Evolutionary conservation across 228 moss, liverwort and hornwort species (phyloP).

Genomic region (Sphagnum fallax): DNA sequence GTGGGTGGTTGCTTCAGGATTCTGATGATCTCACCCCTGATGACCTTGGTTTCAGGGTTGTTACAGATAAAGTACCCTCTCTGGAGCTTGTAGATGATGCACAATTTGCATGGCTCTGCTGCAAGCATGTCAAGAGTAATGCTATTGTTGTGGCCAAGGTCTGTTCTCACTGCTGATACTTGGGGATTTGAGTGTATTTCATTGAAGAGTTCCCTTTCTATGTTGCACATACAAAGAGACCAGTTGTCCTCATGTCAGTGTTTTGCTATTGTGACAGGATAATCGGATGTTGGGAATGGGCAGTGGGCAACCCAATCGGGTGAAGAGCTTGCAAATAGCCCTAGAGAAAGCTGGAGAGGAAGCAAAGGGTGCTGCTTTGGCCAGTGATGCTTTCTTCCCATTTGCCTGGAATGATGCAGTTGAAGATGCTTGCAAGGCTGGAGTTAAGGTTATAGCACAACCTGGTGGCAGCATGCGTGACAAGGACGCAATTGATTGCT

Average conservation of each 20-base stretch:
- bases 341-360: constrained; percentile 80
- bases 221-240: neutral
- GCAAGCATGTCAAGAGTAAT: constrained; percentile 99
- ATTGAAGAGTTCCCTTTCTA: neutral
- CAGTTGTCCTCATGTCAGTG: neutral
- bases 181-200: neutral
- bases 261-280: constrained; percentile 32
- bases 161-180: neutral
- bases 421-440: constrained; percentile 98
- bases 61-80: constrained; percentile 65
- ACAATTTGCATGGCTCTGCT: constrained; percentile 94
- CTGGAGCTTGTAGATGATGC: constrained; percentile 77
- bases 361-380: constrained; percentile 68
- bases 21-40: constrained; percentile 83
- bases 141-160: constrained; percentile 96
- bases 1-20: constrained; percentile 96
- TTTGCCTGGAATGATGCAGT: constrained; percentile 99
- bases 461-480: constrained; percentile 95
- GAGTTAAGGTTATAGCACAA: constrained; percentile 93
- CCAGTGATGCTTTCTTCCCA: constrained; percentile 93
- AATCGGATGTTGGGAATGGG: constrained; percentile 98
- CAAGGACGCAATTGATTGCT: constrained; percentile 92
- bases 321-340: constrained; percentile 89
- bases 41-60: constrained; percentile 69
- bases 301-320: constrained; percentile 94